phyloP scores from a whole-genome alignment of 2,329 filamentous ascomycete genomes.

The Biscogniauxia marginata region DNA sequence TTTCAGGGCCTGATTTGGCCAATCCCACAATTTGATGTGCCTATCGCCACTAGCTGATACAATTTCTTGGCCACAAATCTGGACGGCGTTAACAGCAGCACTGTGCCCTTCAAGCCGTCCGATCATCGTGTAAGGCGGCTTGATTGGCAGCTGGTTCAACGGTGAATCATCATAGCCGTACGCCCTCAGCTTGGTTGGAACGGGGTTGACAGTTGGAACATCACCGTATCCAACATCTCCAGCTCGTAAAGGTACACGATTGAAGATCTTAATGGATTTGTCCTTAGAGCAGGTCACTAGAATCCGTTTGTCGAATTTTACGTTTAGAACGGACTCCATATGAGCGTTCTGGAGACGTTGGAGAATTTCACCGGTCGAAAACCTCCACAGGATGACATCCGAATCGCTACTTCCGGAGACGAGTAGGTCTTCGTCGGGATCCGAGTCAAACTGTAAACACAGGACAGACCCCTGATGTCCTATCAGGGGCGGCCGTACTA shows the following conservation, averaged over 20 bases:
- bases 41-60: slow-evolving; percentile 95
- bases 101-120: slow-evolving; percentile 79
- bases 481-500: slow-evolving; percentile 69
- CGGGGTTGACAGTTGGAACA: slow-evolving; percentile 46
- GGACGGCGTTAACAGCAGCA: slow-evolving; percentile 94
- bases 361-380: slow-evolving; percentile 83
- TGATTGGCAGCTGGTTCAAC: slow-evolving; percentile 49
- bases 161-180: slow-evolving; percentile 51
- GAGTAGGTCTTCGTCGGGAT: slow-evolving; percentile 84
- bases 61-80: slow-evolving; percentile 80
- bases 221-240: slow-evolving; percentile 57
- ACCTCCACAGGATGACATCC: slow-evolving; percentile 86
- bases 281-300: slow-evolving; percentile 97
- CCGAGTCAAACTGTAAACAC: slow-evolving; percentile 91
- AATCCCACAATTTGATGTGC: slow-evolving; percentile 92
- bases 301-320: slow-evolving; percentile 87
- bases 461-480: slow-evolving; percentile 86
- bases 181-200: slow-evolving; percentile 49
- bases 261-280: slow-evolving; percentile 96
- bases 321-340: slow-evolving; percentile 86
- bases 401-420: slow-evolving; percentile 94
- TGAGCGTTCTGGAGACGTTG: slow-evolving; percentile 77
- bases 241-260: slow-evolving; percentile 65
- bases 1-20: slow-evolving; percentile 72
- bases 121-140: slow-evolving; percentile 71